These are phyloP conservation scores for Quercus wislizeni DNA, from an alignment of 306 rosid species.

Conservation along the genomic window DNA sequence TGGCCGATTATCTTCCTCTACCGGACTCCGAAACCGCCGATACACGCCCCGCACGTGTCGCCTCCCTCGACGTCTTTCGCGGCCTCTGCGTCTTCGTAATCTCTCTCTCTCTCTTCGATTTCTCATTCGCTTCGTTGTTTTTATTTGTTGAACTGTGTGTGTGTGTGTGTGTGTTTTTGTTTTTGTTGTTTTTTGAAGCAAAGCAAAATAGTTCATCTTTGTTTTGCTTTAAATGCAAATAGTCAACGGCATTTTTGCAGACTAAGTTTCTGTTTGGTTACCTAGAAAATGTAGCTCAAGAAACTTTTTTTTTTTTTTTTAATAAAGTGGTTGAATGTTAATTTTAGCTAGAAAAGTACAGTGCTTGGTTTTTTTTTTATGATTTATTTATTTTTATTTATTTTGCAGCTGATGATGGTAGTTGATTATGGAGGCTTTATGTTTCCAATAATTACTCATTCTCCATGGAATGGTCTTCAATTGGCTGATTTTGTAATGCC, in stretches of 20 bases:
- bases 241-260: slow-evolving; percentile 10
- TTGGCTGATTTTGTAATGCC: slow-evolving; percentile 94
- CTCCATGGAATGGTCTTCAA: slow-evolving; percentile 79
- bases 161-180: neutral
- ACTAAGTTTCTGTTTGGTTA: slow-evolving; percentile 6
- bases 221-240: neutral
- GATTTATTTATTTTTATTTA: neutral
- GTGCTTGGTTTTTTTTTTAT: neutral
- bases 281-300: neutral
- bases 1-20: slow-evolving; percentile 52
- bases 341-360: neutral
- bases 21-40: slow-evolving; percentile 14
- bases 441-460: slow-evolving; percentile 70
- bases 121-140: neutral
- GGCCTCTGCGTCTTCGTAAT: slow-evolving; percentile 88
- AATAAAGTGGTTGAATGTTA: too few species aligned
- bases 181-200: too few species aligned
- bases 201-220: neutral
- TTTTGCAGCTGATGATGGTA: slow-evolving; percentile 73
- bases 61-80: slow-evolving; percentile 88
- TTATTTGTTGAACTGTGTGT: neutral
- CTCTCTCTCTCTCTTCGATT: neutral
- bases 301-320: neutral
- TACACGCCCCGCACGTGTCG: slow-evolving; percentile 42
- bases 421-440: slow-evolving; percentile 75